These are phyloP conservation scores for Nicotiana otophora DNA, from an alignment of 257 asterid species.

Conservation along the genomic window DNA sequence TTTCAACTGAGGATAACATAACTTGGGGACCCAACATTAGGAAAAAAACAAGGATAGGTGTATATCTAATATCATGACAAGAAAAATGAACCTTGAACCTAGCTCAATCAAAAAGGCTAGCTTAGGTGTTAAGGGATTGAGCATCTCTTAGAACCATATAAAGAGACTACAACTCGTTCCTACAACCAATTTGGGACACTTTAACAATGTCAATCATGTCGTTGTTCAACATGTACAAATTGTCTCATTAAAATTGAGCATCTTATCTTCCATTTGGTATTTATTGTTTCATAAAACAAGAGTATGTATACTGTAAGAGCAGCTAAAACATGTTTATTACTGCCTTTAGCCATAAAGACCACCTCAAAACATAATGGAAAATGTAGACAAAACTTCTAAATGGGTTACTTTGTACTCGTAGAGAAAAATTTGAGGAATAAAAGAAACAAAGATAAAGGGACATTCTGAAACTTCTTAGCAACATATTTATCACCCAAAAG, in stretches of 20 bases:
- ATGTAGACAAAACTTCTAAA: neutral
- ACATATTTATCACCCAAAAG: neutral
- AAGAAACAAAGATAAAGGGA: neutral
- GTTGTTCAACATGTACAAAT: neutral
- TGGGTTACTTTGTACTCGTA: neutral
- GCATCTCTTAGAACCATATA: neutral
- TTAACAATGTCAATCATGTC: neutral
- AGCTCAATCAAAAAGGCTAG: neutral
- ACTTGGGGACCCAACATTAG: neutral
- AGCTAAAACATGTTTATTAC: neutral
- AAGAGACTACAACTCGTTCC: neutral
- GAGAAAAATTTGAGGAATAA: neutral
- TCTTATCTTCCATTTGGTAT: neutral
- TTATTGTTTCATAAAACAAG: neutral
- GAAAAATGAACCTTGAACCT: neutral
- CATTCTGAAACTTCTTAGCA: neutral
- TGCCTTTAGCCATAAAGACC: neutral
- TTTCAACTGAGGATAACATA: neutral
- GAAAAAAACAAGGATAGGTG: neutral
- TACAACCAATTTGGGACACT: neutral
- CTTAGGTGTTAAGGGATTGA: neutral
- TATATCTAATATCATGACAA: neutral
- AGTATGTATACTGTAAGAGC: neutral
- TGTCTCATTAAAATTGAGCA: neutral
- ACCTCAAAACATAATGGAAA: neutral